A percentile compares a stretch with the other conserved stretches of the same genome.
phyloP scores from a whole-genome alignment of 2,329 filamentous ascomycete species.

The Rutstroemia sp. region DNA sequence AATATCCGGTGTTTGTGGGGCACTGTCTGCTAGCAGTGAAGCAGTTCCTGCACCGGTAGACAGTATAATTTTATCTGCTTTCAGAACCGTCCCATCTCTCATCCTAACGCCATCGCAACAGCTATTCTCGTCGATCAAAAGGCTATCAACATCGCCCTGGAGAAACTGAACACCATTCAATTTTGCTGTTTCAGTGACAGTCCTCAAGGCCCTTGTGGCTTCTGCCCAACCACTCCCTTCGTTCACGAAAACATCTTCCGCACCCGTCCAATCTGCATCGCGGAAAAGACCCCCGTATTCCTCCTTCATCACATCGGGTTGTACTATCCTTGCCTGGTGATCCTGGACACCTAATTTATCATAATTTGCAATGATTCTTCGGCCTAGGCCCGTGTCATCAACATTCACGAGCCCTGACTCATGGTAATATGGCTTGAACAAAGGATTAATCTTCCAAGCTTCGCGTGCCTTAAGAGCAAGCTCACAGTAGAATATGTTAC shows the following conservation, averaged over 20 bases:
- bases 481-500: constrained; percentile 44
- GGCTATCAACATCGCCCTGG: constrained; percentile 34
- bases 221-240: constrained; percentile 46
- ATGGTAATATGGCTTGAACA: constrained; percentile 41
- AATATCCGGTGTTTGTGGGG: constrained; percentile 39
- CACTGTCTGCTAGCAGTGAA: constrained; percentile 44
- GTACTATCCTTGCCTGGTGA: constrained; percentile 34
- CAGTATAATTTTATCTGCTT: constrained; percentile 46
- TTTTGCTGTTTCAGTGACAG: constrained; percentile 37
- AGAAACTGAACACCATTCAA: constrained; percentile 38
- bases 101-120: constrained; percentile 43
- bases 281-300: constrained; percentile 35
- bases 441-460: constrained; percentile 40
- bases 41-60: constrained; percentile 51
- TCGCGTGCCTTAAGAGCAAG: constrained; percentile 39
- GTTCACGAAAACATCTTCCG: constrained; percentile 40
- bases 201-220: constrained; percentile 38
- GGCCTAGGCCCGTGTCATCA: constrained; percentile 38
- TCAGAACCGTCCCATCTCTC: constrained; percentile 37
- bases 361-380: constrained; percentile 39
- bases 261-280: constrained; percentile 31
- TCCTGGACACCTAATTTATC: constrained; percentile 29
- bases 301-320: constrained; percentile 33
- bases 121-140: constrained; percentile 41
- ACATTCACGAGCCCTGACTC: constrained; percentile 42